Evolutionary conservation across 805 yeast species (phyloP), one percentile per base, ranked within the genome.

Genomic region (Candida xiaguanensis): DNA sequence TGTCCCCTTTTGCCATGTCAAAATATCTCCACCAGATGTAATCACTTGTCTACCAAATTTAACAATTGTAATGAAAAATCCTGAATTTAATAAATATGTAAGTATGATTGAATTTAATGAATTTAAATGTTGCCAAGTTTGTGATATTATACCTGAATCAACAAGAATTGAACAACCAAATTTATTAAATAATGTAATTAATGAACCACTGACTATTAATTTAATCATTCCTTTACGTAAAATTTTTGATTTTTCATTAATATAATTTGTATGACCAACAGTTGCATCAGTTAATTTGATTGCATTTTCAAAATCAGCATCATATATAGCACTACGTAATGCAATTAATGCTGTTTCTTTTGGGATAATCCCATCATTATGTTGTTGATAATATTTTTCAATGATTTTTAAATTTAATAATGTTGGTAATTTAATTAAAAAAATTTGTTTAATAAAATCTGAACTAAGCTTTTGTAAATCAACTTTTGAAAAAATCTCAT

Each of bases 1-100:
- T 0, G 85, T 78, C 4, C 87, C 87, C 44, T 72, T 72, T 34
- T 70, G 74, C 81, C 87, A 85, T 34, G 76, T 70, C 43, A 82
- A 63, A 46, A 63, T 67, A 39, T 70, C 73, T 9, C 83, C 82
- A 15, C 79, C 74, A 1, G 70, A 49, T 17, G 54, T 49, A 9
- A 59, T 51, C 34, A 63, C 50, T 41, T 61, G 63, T 29, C 73
- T 48, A 13, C 74, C 74, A 40, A 68, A 58, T 32, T 54, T 47
- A n/a, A 68, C 73, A 6, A 65, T 48, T 4, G 74, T 56, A 28
- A 67, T 54, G 34, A 68, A 67, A 42, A 68, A 68, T 32, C 69
- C 58, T 24, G 68, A 61, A 48, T 68, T 68, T 23, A 68, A 30
- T 15, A 68, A 29, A 42, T 68, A 68, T 2, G 73, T 67, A 28